Base-by-base conservation (phyloP, 2,329 filamentous ascomycete genomes). In the Aspergillus tamarii region DNA sequence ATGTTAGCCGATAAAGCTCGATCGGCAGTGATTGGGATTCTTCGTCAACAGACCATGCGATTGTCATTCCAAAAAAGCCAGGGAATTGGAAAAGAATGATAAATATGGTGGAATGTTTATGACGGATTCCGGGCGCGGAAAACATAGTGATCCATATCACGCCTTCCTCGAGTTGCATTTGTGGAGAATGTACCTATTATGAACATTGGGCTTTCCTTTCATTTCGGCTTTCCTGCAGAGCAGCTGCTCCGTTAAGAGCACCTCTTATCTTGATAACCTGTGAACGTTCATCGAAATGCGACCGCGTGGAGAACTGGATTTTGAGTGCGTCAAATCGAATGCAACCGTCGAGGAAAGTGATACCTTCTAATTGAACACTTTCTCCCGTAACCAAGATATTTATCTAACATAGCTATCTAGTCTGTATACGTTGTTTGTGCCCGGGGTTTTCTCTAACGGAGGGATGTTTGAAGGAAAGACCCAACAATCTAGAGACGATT, bases 231-330 rank as follows among this genome's bases (percentile, higher is more conserved):
- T 0, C 7, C 1, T 41, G 2, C 9, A 9, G 14, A 36, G 16
- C 7, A 9, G 4, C 2, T 9, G 0, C 16, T n/a, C 16, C n/a
- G 7, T 19, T 8, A n/a, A n/a, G 2, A 2, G 2, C 16, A 5
- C 8, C 1, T 41, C 8, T 2, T 41, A 9, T n/a, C 7, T 41
- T 41, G 7, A 4, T 3, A 10, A 3, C 39, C 39, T 4, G 7
- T n/a, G 39, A 9, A n/a, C 14, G 9, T 10, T n/a, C n/a, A n/a
- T n/a, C 39, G 5, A 19, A 41, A n/a, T n/a, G 39, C 39, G 39
- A 41, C 19, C 39, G 16, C 0, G 19, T n/a, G 39, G 16, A 41
- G 16, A 41, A n/a, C 2, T 9, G 39, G 8, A 7, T 9, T 41
- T 41, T 9, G 16, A 3, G 39, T 19, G 16, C 19, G 10, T 19